phyloP scores from a whole-genome alignment of 139 green algal genomes.

The Picochlorum costavermella region DNA sequence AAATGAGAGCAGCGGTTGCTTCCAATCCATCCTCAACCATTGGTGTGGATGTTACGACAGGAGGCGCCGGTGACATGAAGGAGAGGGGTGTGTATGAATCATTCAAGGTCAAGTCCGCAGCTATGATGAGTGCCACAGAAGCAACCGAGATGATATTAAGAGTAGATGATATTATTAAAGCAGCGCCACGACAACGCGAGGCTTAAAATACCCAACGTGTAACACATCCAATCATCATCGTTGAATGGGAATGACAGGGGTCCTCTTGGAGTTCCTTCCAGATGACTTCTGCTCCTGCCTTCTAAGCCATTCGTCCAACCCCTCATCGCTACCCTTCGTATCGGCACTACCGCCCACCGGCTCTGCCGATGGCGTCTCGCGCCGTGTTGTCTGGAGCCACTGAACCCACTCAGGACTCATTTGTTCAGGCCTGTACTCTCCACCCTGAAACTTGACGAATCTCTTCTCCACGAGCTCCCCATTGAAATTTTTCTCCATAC shows the following conservation, averaged over 20 bases:
- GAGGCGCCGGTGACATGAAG: constrained; percentile 57
- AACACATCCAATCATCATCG: no score
- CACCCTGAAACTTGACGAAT: constrained; percentile 7
- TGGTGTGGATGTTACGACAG: constrained; percentile 75
- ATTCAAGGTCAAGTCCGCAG: constrained; percentile 67
- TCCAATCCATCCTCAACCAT: constrained; percentile 31
- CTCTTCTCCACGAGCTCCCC: constrained; percentile 7
- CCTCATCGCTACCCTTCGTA: no score
- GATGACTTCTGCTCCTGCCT: no score
- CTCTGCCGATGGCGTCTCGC: no score
- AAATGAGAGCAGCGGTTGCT: constrained; percentile 73
- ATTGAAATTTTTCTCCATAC: constrained; percentile 8
- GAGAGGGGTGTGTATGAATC: constrained; percentile 72
- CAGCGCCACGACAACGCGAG: constrained; percentile 66
- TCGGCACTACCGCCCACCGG: no score
- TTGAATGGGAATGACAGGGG: no score
- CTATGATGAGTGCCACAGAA: constrained; percentile 89
- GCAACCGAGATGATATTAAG: constrained; percentile 97
- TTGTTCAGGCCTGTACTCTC: background rate
- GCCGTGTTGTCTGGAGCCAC: constrained; percentile 7
- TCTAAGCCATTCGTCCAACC: no score
- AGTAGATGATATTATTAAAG: constrained; percentile 97
- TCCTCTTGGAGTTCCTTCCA: no score
- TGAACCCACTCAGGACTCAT: background rate
- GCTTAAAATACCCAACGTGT: background rate